Percentiles rank a stretch among this genome's conserved stretches.
phyloP scores from a whole-genome alignment of 83 land plant genomes.

The Picea engelmannii region DNA sequence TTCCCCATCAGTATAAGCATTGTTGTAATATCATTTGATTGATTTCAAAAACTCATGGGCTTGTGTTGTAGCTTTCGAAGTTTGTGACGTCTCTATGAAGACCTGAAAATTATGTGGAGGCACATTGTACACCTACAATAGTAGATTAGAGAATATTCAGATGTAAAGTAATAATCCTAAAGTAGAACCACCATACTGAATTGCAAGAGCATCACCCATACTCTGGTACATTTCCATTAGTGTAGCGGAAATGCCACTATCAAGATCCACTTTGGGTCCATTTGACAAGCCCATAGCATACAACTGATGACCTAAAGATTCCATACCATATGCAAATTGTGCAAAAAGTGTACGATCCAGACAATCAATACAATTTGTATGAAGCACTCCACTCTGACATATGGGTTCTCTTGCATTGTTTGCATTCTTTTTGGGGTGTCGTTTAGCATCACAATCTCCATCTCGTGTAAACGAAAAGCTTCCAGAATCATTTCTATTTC shows the following conservation, averaged over 20 bases:
- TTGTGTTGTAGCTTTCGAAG: slow-evolving; percentile 98
- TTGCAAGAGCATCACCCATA: slow-evolving; percentile 98
- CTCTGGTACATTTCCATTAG: slow-evolving; percentile 95
- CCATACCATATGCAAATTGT: no score
- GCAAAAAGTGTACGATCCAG: no score
- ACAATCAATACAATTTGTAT: no score
- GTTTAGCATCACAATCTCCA: no score
- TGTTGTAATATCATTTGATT: slow-evolving; percentile 93
- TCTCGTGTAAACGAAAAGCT: slow-evolving; percentile 10
- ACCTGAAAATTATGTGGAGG: background rate
- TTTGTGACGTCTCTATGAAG: slow-evolving; percentile 81
- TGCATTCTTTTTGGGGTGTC: no score
- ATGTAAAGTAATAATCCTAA: no score
- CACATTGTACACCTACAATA: background rate
- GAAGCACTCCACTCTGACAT: no score
- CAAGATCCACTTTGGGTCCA: no score
- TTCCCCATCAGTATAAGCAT: slow-evolving; percentile 98
- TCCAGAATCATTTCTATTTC: slow-evolving; percentile 16
- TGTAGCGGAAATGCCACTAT: slow-evolving; percentile 73
- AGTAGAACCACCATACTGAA: slow-evolving; percentile 93
- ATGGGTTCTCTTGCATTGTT: no score
- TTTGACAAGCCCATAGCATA: no score
- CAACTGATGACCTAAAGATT: no score
- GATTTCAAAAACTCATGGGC: slow-evolving; percentile 94
- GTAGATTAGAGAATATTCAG: no score